Evolutionary conservation across 2,329 filamentous ascomycete genomes (phyloP), one percentile per base, ranked within the genome.

Genomic region (Xylaria sp.): DNA sequence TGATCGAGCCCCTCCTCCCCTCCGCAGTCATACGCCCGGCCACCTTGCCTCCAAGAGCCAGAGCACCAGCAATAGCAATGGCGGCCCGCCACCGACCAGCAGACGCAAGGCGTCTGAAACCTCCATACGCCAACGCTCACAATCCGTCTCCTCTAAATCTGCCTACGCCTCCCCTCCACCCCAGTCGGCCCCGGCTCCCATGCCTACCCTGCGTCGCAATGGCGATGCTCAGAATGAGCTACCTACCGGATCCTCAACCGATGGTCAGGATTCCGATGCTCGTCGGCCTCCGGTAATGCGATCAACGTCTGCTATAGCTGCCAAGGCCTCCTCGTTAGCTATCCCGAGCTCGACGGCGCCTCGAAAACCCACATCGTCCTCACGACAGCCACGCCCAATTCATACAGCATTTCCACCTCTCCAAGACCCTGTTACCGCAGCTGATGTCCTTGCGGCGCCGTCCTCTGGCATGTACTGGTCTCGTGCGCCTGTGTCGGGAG

Each of bases 401-500:
- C 82, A 87, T 72, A 81, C 82, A 8, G 77, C 84, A 1, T 89
- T 87, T 58, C 89, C 89, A 40, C 82, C 86, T n/a, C 81, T 90
- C 4, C 85, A 85, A 42, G 84, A 88, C 72, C 83, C 86, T 12
- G 81, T 81, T 54, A 85, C 84, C 29, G 87, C 87, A 1, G 85
- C 88, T 5, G 86, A 91, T 66, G 88, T 92, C 21, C 83, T 85
- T 10, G 82, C 86, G 2, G 89, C 90, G 18, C 90, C 90, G 29
- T 87, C 90, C 21, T 90, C 88, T 58, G 90, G 90, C 74, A 92
- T 92, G 90, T 92, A 92, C 81, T 92, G 90, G 89, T 91, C 88
- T 62, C 85, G 84, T 42, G 89, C 90, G 10, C 87, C 86, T 8
- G 84, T 87, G n/a, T 91, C 89, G 2, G 90, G 90, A 29, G 82